Evolutionary conservation across 2,329 filamentous ascomycete species (phyloP), one percentile per base, ranked within the genome.

Genomic region (Colletotrichum cereale): DNA sequence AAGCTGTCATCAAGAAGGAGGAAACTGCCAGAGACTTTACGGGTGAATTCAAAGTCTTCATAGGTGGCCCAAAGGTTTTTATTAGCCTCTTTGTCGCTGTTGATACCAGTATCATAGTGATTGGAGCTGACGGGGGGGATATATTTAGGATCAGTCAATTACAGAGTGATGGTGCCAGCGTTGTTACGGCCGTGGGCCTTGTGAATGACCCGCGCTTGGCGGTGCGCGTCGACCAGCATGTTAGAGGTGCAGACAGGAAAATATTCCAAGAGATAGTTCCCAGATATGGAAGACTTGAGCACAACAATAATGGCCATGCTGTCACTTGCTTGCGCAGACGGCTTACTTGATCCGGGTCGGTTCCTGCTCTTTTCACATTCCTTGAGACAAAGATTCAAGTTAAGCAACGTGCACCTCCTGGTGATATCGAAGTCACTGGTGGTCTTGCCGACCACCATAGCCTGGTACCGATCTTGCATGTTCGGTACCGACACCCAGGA

Each of bases 111-210:
- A 18, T 81, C 82, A 82, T 84, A 90, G 76, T 85, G 88, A 75
- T 87, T 87, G 82, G 90, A 90, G 77, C 86, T 84, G 76, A 91
- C 91, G 38, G 86, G 79, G 0, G 91, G 91, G n/a, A 86, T 85
- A 65, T 92, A 91, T 2, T 86, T 85, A 0, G 91, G 90, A 75
- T 92, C 86, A 0, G 86, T 82, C 0, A 89, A 91, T 34, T 82
- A 83, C 3, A 93, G 83, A 2, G 81, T 86, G n/a, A 93, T 90
- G 0, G 85, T 89, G 21, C 92, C 91, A 14, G 85, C 85, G 60
- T 86, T 84, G 52, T 93, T 93, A 5, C 82, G 80, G 36, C 80
- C 82, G 63, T 84, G 84, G 0, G 86, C 85, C 78, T 91, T 90
- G 57, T 91, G 83, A 8, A 85, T 83, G 11, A 80, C 77, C 78